Evolutionary conservation across 345 rosid species (phyloP), one percentile per base, ranked within the genome.

Genomic region (Melastoma malabathricum): DNA sequence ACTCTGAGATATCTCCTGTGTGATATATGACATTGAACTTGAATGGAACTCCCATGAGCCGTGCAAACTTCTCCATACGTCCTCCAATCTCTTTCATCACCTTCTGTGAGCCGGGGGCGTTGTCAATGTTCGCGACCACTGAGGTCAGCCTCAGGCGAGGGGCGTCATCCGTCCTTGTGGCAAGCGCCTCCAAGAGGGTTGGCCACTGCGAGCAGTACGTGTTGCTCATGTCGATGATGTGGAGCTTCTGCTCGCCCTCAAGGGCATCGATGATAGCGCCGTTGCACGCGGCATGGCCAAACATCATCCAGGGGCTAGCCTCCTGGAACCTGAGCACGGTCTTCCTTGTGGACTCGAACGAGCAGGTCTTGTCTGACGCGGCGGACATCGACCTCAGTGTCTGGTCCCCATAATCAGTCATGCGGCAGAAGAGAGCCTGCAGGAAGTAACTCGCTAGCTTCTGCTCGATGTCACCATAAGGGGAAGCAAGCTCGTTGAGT

Each of bases 151-250:
- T 71, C 14, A 92, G 59, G 48, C 84, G 86, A 0, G 97, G 98
- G 3, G 98, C 79, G 58, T 92, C 98, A 46, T 87, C 97, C 18
- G 88, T 69, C 38, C 97, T 80, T 2, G 95, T 92, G 0, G 98
- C 98, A 16, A 92, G 69, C 34, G 98, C 89, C 77, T 92, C 97
- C 3, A 92, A 77, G 60, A 92, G 75, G 43, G 97, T 92, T 1
- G 98, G 98, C 98, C 98, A 92, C 53, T 92, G 98, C n/a, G 98
- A 87, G 74, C 97, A 92, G 54, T 70, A 82, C 16, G 98, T 87
- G 25, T 84, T 84, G 69, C 98, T 87, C 15, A 92, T 68, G 65
- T 92, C 98, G 15, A 92, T 61, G 17, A 92, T 87, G 52, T 92
- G 98, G 20, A 87, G 68, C 64, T 79, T 84, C 39, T 48, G 54